phyloP scores from a whole-genome alignment of 441 rosid genomes.

The Erodium trifolium region DNA sequence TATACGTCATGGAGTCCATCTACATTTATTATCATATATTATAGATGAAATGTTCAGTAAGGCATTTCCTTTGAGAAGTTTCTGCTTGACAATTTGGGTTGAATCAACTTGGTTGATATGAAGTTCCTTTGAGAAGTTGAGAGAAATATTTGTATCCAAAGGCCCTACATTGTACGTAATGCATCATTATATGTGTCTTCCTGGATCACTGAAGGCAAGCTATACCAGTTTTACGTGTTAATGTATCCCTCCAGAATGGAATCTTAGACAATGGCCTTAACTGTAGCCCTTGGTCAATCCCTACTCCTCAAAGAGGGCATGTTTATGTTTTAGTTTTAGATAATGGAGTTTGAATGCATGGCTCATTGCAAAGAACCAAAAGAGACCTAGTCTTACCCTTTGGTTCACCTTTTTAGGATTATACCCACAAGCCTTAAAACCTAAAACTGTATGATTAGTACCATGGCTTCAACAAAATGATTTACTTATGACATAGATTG shows the following conservation, averaged over 20 bases:
- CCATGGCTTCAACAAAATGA: background rate
- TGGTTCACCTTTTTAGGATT: slow-evolving; percentile 4
- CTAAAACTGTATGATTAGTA: background rate
- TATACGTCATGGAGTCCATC: background rate
- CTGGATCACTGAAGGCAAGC: slow-evolving; percentile 4
- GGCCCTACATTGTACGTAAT: background rate
- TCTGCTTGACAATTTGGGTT: background rate
- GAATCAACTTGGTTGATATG: background rate
- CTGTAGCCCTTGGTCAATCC: slow-evolving; percentile 17
- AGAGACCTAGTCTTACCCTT: background rate
- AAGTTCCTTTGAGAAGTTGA: background rate
- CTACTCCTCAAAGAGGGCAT: slow-evolving; percentile 15
- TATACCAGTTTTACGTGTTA: background rate
- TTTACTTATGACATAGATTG: background rate
- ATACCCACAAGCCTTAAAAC: background rate
- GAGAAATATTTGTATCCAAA: background rate
- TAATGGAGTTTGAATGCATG: slow-evolving; percentile 5
- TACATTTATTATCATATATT: background rate
- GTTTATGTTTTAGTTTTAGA: background rate
- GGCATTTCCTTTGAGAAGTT: background rate
- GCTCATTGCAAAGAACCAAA: background rate
- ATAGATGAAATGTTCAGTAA: slow-evolving; percentile 3
- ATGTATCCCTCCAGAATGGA: slow-evolving; percentile 2
- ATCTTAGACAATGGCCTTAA: slow-evolving; percentile 4
- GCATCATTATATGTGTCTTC: background rate